Evolutionary conservation across 768 basidiomycete genomes (phyloP).

Genomic region (Lepiota brunneoincarnata): DNA sequence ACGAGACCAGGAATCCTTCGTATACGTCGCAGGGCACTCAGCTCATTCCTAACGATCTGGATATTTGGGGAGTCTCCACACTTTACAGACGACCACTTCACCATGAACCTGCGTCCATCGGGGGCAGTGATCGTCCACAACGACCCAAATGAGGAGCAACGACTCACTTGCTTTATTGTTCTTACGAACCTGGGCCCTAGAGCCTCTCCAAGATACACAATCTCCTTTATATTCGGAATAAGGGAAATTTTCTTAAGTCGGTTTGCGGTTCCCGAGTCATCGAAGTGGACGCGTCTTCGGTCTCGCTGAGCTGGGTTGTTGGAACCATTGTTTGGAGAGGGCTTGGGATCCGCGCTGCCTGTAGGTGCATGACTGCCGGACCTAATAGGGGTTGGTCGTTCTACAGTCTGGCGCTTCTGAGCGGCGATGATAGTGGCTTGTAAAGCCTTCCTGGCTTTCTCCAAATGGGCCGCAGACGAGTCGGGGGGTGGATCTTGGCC

Average conservation of each 20-base stretch:
- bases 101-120: background rate
- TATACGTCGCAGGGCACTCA: background rate
- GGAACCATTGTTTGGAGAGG: too few species aligned
- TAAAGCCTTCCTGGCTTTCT: background rate
- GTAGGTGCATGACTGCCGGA: background rate
- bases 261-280: too few species aligned
- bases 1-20: background rate
- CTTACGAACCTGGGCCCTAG: too few species aligned
- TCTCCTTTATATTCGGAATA: too few species aligned
- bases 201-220: too few species aligned
- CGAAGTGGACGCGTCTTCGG: too few species aligned
- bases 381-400: background rate
- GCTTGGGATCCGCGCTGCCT: background rate
- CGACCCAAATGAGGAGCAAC: background rate
- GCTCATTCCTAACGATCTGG: background rate
- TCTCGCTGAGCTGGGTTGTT: too few species aligned
- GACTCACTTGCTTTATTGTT: background rate
- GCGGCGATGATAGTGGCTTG: background rate
- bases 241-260: too few species aligned
- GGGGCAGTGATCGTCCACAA: background rate
- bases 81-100: background rate
- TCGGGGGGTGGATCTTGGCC: background rate
- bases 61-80: background rate
- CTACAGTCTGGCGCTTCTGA: background rate
- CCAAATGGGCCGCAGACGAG: background rate